phyloP scores from a whole-genome alignment of 2,329 filamentous ascomycete species.

The Thielaviopsis euricoi region DNA sequence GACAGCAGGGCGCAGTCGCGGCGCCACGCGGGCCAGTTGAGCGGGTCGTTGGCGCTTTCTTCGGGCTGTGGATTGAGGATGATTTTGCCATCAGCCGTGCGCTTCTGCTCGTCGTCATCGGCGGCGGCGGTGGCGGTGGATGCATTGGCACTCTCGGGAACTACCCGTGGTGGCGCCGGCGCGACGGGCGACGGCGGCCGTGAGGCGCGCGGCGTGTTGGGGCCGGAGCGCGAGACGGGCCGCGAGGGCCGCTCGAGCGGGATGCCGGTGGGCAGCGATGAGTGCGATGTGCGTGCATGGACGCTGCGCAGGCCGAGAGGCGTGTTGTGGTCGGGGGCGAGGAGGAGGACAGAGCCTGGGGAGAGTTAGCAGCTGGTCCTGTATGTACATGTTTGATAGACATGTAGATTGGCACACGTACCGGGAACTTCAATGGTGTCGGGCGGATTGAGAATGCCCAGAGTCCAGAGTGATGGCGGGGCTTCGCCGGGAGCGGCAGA shows the following conservation, averaged over 20 bases:
- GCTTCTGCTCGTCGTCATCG: slow-evolving; percentile 42
- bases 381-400: too few species aligned
- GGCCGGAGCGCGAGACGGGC: slow-evolving; percentile 15
- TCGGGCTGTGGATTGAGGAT: slow-evolving; percentile 87
- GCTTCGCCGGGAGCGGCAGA: slow-evolving; percentile 9
- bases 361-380: slow-evolving; percentile 4
- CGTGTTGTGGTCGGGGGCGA: slow-evolving; percentile 38
- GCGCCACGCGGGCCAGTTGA: slow-evolving; percentile 79
- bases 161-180: slow-evolving; percentile 12
- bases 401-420: slow-evolving; percentile 22
- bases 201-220: not conserved
- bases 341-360: slow-evolving; percentile 39
- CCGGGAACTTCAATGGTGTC: slow-evolving; percentile 77
- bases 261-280: slow-evolving; percentile 34
- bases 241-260: slow-evolving; percentile 20
- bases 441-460: slow-evolving; percentile 73
- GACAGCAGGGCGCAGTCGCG: slow-evolving; percentile 66
- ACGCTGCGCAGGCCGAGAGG: slow-evolving; percentile 42
- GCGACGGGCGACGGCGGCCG: not conserved
- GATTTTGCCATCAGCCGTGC: slow-evolving; percentile 63
- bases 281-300: slow-evolving; percentile 40
- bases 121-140: slow-evolving; percentile 13
- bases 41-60: slow-evolving; percentile 73
- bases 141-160: not conserved
- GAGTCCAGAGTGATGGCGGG: slow-evolving; percentile 31